Conservation (phyloP, 2,329 filamentous ascomycete genomes). For the Stagonosporopsis chrysanthemi region DNA sequence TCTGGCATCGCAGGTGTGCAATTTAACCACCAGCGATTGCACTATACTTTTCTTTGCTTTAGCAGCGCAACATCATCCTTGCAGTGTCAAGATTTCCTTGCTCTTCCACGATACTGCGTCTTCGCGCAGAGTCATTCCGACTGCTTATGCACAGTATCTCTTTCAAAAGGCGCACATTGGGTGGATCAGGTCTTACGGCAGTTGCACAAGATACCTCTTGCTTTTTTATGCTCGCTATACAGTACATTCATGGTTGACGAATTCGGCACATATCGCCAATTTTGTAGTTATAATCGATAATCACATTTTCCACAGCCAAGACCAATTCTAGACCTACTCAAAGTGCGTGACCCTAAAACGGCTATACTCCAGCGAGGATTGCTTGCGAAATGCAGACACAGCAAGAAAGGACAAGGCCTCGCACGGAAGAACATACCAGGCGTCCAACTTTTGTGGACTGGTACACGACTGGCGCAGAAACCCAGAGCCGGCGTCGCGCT, state of each 20-base stretch:
- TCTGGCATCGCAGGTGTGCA: constrained; percentile 22
- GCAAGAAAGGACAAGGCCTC: not conserved
- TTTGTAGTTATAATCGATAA: constrained; percentile 17
- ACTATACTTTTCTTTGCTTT: constrained; percentile 18
- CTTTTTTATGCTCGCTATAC: constrained; percentile 16
- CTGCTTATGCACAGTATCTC: constrained; percentile 3
- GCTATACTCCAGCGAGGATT: not conserved
- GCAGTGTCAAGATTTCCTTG: constrained; percentile 10
- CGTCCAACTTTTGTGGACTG: constrained; percentile 7
- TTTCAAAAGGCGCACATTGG: constrained; percentile 22
- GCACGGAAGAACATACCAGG: constrained; percentile 6
- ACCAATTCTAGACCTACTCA: not conserved
- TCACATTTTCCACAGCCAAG: not conserved
- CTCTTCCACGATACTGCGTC: constrained; percentile 6
- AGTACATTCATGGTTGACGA: constrained; percentile 21
- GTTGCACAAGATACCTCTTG: constrained; percentile 34
- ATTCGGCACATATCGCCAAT: constrained; percentile 9
- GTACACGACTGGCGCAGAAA: not conserved
- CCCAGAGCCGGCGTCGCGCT: not conserved
- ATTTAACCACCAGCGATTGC: constrained; percentile 11
- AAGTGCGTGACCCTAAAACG: not conserved
- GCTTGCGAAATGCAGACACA: constrained; percentile 4
- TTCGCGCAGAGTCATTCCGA: constrained; percentile 1
- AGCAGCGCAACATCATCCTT: constrained; percentile 18
- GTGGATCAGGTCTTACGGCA: constrained; percentile 17